Percentiles rank a stretch among this genome's conserved stretches.
phyloP scores from a whole-genome alignment of 2,329 filamentous ascomycete species.

The Alternaria gansuensis region DNA sequence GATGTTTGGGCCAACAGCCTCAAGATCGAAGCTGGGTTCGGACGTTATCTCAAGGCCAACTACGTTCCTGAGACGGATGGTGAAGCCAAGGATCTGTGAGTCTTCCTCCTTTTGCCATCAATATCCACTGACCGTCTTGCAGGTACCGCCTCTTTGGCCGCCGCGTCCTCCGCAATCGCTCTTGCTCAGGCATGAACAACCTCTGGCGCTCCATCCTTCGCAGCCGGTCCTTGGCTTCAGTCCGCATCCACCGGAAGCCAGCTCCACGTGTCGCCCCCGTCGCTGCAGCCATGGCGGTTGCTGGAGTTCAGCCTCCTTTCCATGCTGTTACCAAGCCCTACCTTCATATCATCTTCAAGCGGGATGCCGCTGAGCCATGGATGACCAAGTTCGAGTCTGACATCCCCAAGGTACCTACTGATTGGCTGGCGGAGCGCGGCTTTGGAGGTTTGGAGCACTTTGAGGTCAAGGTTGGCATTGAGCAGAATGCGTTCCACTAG shows the following conservation, averaged over 20 bases:
- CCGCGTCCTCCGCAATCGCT: conserved; percentile 30
- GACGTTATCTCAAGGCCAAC: conserved; percentile 32
- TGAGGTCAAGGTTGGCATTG: conserved; percentile 39
- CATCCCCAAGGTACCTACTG: conserved; percentile 14
- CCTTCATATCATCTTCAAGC: conserved; percentile 41
- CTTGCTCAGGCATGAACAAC: conserved; percentile 35
- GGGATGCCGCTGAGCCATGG: conserved; percentile 33
- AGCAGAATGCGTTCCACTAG: neutral
- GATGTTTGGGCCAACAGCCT: conserved; percentile 43
- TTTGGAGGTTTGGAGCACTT: conserved; percentile 43
- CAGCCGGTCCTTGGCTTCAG: conserved; percentile 29
- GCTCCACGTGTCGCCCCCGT: neutral
- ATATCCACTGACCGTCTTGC: neutral
- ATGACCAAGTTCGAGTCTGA: conserved; percentile 28
- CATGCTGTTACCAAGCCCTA: conserved; percentile 22
- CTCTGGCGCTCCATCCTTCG: conserved; percentile 39
- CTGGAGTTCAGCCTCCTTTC: neutral
- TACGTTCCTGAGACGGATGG: conserved; percentile 37
- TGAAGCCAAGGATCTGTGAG: conserved; percentile 46
- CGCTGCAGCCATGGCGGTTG: neutral
- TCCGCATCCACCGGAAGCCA: conserved; percentile 35
- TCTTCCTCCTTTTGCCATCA: neutral
- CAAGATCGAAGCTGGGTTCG: conserved; percentile 43
- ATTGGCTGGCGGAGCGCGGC: conserved; percentile 35
- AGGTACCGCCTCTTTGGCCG: conserved; percentile 47